These are phyloP conservation scores for Friedmanniomyces simplex DNA, from an alignment of 495 filamentous ascomycete genomes.

Conservation along the genomic window DNA sequence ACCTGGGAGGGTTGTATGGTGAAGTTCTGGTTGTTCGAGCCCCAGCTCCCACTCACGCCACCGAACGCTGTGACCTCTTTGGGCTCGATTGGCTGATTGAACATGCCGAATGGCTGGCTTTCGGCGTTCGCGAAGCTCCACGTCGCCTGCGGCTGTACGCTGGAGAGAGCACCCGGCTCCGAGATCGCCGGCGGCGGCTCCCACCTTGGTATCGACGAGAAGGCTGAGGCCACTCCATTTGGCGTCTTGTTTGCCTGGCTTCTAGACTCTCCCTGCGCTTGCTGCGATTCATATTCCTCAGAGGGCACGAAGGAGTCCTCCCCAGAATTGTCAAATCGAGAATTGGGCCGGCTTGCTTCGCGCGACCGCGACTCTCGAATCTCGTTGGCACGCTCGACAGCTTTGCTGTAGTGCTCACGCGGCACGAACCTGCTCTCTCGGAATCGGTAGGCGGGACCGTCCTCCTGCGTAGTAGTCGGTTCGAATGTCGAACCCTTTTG, in stretches of 20 bases:
- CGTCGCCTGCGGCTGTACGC: neutral
- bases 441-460: constrained; percentile 19
- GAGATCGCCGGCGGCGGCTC: neutral
- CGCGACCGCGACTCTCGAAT: constrained; percentile 10
- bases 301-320: neutral
- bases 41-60: neutral
- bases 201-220: neutral
- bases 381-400: constrained; percentile 14
- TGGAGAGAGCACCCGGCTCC: neutral
- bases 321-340: neutral
- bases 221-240: neutral
- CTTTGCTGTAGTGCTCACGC: constrained; percentile 29
- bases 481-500: neutral
- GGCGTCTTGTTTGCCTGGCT: neutral
- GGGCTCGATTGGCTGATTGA: neutral
- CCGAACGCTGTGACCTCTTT: neutral
- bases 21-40: neutral
- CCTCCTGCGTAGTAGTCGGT: neutral
- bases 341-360: constrained; percentile 8
- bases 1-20: constrained; percentile 16
- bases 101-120: neutral
- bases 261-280: neutral
- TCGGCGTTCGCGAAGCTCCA: neutral
- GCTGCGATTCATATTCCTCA: neutral
- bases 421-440: constrained; percentile 30